phyloP scores from a whole-genome alignment of 257 asterid genomes.

The Ophiorrhiza pumila region DNA sequence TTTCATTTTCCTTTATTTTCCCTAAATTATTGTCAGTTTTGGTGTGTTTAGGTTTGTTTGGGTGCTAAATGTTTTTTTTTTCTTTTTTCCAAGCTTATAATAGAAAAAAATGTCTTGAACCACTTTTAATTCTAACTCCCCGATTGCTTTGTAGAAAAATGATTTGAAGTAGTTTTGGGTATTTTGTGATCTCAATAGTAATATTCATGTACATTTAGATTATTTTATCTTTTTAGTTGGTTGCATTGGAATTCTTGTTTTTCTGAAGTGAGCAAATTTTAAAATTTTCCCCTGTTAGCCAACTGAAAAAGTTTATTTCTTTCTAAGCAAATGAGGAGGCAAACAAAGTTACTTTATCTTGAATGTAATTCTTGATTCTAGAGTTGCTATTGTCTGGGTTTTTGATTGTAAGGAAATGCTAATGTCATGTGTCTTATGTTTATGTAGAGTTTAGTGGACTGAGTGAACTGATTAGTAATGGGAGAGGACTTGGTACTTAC shows the following conservation, averaged over 20 bases:
- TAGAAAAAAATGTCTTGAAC: too few relatives aligned
- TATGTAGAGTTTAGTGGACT: not conserved
- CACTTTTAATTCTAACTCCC: not conserved
- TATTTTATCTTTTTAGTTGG: not conserved
- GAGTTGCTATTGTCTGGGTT: not conserved
- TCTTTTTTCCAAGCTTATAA: too few relatives aligned
- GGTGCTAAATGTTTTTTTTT: not conserved
- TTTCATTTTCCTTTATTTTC: not conserved
- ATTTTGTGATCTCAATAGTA: not conserved
- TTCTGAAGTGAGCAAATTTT: not conserved
- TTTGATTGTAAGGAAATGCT: not conserved
- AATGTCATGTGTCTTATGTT: not conserved
- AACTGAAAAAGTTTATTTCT: not conserved
- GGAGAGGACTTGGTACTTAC: slow-evolving; percentile 36
- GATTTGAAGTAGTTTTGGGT: not conserved
- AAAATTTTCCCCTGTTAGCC: not conserved
- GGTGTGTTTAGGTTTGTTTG: not conserved
- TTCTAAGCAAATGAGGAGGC: not conserved
- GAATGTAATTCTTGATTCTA: not conserved
- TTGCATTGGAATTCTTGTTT: not conserved
- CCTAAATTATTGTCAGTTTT: not conserved
- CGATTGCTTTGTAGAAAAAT: not conserved
- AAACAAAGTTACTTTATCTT: not conserved
- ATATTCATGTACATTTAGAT: not conserved
- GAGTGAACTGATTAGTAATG: slow-evolving; percentile 25